A percentile compares a stretch with the other conserved stretches of the same genome.
phyloP scores from a whole-genome alignment of 805 yeast genomes.

The Scheffersomyces lignosus region DNA sequence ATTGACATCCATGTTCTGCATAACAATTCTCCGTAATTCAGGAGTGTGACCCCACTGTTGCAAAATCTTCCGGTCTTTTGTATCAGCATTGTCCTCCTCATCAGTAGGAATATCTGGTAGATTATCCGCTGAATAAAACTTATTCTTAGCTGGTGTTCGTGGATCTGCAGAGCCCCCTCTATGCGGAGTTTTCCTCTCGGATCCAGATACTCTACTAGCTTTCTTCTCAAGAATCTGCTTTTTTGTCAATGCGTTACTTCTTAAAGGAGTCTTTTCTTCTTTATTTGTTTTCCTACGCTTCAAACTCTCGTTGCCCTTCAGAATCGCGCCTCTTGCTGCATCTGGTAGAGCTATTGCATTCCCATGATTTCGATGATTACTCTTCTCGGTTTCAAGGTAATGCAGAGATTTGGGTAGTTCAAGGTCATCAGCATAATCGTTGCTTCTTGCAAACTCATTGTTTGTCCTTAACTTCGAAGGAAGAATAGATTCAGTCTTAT shows the following conservation, averaged over 20 bases:
- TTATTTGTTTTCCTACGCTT: constrained; percentile 4
- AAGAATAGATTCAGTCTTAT: constrained; percentile 34
- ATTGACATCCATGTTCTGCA: constrained; percentile 44
- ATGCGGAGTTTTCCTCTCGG: constrained; percentile 3
- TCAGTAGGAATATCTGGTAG: constrained; percentile 45
- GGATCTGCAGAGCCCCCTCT: constrained; percentile 2
- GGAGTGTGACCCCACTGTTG: constrained; percentile 43
- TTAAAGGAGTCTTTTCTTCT: constrained; percentile 1
- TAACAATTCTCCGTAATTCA: constrained; percentile 26
- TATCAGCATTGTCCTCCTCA: constrained; percentile 31
- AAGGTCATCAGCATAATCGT: neutral
- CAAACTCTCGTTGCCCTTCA: constrained; percentile 5
- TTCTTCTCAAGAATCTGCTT: constrained; percentile 9
- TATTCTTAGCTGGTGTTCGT: constrained; percentile 13
- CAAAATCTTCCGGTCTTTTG: constrained; percentile 18
- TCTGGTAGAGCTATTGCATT: constrained; percentile 39
- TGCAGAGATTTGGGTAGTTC: neutral
- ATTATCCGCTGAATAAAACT: constrained; percentile 13
- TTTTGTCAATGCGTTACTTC: neutral
- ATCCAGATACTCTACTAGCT: constrained; percentile 9
- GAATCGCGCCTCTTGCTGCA: constrained; percentile 41
- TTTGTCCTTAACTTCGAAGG: neutral
- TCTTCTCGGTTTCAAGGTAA: constrained; percentile 11
- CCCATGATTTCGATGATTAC: neutral
- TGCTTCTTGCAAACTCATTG: neutral